Base-by-base conservation (phyloP, 768 basidiomycete genomes). In the Kwoniella pini region DNA sequence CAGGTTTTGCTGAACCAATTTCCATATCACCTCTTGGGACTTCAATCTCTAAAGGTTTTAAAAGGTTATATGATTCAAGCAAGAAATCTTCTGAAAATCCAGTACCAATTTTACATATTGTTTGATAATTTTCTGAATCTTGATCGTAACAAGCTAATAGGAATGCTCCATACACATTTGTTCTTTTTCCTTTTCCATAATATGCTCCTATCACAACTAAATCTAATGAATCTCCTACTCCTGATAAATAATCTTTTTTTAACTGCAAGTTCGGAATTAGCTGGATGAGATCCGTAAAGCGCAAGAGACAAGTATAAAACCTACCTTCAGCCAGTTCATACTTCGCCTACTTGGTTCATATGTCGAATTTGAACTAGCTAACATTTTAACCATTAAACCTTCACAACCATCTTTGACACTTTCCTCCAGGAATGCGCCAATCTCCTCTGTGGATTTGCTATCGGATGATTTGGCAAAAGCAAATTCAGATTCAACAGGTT, bases 331-430 rank as follows among this genome's bases (percentile, higher is more conserved):
- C 96, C 96, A 99, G 75, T 98, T 97, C 55, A 97, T 88, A 80
- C 90, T 93, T 39, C 96, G 82, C 59, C 95, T 81, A 77, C 91
- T 95, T 9, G 96, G 96, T 79, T 97, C 94, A 74, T 99, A 99
- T 70, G 85, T 90, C 77, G 92, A 91, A 6, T 88, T 90, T 38
- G 91, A 88, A 45, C 85, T 88, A 40, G 95, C 91, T 17, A 99
- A 81, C 92, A 96, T 95, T 81, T 99, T 99, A 60, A 99, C 91
- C 96, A 99, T 99, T 45, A 99, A 84, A 10, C 96, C 96, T 78
- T 99, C 96, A 76, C 96, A 98, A 1, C 95, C 93, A 75, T 98
- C 96, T 76, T 93, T 97, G 67, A 99, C 91, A 77, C 90, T 93
- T 67, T 93, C 90, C 75, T 98, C 95, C 9, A 99, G 81, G 83